Base-by-base conservation (phyloP, 208 protist genomes). In the Blechomonas ayalai region DNA sequence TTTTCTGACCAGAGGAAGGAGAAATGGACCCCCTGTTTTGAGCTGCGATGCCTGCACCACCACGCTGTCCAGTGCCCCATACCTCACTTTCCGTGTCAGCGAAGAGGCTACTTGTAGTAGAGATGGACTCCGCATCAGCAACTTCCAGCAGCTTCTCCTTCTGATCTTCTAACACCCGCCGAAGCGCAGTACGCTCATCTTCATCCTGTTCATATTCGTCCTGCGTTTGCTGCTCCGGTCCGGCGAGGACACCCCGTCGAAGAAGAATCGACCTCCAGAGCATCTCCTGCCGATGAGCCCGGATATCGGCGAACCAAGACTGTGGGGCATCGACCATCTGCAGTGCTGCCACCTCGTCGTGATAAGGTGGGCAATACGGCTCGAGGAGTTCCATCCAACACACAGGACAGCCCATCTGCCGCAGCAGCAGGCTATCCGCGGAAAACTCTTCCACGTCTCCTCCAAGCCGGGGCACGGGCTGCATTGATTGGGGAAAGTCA, bases 311-410 rank as follows among this genome's bases (percentile, higher is more conserved):
- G 47, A 77, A 78, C 52, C 55, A 73, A 23, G 56, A 40, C 39
- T 69, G 53, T n/a, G 40, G 44, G 24, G 37, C 64, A 37, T 78
- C 70, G n/a, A 27, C 54, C 12, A 78, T 28, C 22, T 56, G 34
- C 9, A 68, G 20, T 12, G 29, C 27, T 19, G 63, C 64, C 18
- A 78, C 53, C 40, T 54, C 58, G 19, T 44, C 9, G 35, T 57
- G 72, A 59, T 91, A 91, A 16, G 74, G 71, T 8, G 82, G 82
- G 35, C 82, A 91, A 57, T 91, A 91, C 18, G 64, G 68, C 53
- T 91, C 77, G n/a, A 91, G 43, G n/a, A 87, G 26, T 26, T 73
- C 65, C 68, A 84, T 84, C n/a, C 80, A 40, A 48, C 87, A 82
- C n/a, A 91, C 53, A 0, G 82, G 82, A 32, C 78, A 87, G 22